These are phyloP conservation scores for Talaromyces stipitatus DNA, from an alignment of 495 filamentous ascomycete species.

Conservation along the genomic window DNA sequence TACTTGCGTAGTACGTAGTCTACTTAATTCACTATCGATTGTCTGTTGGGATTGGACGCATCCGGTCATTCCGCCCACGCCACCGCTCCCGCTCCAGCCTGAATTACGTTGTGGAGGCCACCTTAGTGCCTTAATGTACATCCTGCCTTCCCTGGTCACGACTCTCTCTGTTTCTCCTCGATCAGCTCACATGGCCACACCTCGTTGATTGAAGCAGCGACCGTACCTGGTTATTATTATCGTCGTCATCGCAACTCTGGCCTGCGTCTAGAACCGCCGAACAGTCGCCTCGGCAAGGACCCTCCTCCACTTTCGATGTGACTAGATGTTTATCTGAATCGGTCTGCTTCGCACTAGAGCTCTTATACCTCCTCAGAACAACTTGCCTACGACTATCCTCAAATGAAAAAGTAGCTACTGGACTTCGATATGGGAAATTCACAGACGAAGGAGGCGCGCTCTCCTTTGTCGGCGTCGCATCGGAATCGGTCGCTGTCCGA, in stretches of 20 bases:
- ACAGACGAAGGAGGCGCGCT: slow-evolving; percentile 51
- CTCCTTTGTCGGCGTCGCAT: slow-evolving; percentile 21
- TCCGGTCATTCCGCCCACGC: slow-evolving; percentile 10
- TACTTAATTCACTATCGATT: background rate
- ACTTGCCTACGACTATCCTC: background rate
- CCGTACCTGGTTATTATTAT: background rate
- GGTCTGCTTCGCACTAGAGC: background rate
- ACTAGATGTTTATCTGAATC: background rate
- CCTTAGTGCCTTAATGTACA: background rate
- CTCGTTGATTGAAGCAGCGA: background rate
- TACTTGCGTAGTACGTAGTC: background rate
- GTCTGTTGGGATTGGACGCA: background rate
- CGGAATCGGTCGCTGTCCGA: slow-evolving; percentile 25
- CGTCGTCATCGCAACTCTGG: background rate
- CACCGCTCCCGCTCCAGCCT: background rate
- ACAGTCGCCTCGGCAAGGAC: background rate
- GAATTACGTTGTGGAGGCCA: background rate
- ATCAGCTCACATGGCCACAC: background rate
- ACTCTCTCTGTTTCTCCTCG: slow-evolving; percentile 5
- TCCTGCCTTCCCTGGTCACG: slow-evolving; percentile 13
- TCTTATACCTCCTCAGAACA: background rate
- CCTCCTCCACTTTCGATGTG: background rate
- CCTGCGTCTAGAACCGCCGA: background rate
- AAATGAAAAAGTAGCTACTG: background rate
- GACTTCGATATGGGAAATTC: slow-evolving; percentile 47